These are phyloP conservation scores for Diacronema lutheri DNA, from an alignment of 78 protist species.

Conservation along the genomic window DNA sequence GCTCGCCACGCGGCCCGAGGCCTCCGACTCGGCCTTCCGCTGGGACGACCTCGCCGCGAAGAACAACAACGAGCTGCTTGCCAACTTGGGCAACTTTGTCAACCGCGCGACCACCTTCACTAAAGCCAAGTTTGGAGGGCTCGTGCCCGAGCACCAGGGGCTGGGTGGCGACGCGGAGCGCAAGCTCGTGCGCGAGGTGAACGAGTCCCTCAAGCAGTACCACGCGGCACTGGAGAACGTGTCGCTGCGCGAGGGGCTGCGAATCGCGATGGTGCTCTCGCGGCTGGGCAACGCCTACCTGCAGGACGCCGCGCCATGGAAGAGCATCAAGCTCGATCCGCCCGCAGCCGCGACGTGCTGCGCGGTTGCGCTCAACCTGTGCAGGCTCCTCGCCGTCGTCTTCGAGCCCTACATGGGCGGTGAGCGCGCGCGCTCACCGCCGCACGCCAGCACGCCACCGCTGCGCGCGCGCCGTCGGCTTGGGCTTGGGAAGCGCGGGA, in stretches of 20 bases:
- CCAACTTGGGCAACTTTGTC: conserved; percentile 80
- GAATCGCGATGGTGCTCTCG: conserved; percentile 48
- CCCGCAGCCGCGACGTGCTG: background rate
- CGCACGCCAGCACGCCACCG: background rate
- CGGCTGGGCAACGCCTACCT: conserved; percentile 62
- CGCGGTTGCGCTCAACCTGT: background rate
- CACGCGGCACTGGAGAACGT: conserved; percentile 1
- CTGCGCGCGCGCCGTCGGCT: background rate
- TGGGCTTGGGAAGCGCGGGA: no score
- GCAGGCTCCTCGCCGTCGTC: conserved; percentile 50
- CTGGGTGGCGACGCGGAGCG: background rate
- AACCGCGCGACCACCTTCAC: conserved; percentile 59
- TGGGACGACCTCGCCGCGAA: conserved; percentile 53
- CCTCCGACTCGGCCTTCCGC: conserved; percentile 48
- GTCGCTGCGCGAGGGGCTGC: conserved; percentile 54
- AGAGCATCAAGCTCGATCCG: background rate
- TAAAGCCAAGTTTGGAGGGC: background rate
- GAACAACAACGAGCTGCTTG: conserved; percentile 67
- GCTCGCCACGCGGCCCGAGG: conserved; percentile 75
- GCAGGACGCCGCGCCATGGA: conserved; percentile 73
- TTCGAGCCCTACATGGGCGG: conserved; percentile 69
- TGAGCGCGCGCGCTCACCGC: conserved; percentile 24
- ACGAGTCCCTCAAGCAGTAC: background rate
- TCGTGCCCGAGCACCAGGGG: background rate
- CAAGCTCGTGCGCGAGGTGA: background rate